Evolutionary conservation across 106 monocot genomes (phyloP).

Genomic region (Dendrobium huoshanense): DNA sequence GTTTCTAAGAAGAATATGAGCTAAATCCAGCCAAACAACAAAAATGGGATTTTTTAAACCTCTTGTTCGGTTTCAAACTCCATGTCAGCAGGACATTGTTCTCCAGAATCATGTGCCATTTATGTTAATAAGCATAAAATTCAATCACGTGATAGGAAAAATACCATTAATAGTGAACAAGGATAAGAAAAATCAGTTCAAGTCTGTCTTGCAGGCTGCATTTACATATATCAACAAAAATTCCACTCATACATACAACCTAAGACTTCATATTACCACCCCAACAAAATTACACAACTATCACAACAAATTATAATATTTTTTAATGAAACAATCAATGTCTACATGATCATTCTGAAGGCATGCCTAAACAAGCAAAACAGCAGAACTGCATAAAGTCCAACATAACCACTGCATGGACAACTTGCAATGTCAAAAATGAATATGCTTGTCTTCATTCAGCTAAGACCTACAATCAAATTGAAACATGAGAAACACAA

Average conservation of each 20-base stretch:
- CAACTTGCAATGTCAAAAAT: no score
- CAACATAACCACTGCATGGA: neutral
- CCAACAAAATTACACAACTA: neutral
- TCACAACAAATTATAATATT: neutral
- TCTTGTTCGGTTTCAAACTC: constrained; percentile 15
- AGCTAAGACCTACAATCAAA: no score
- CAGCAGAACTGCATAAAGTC: neutral
- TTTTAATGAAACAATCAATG: neutral
- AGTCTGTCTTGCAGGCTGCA: neutral
- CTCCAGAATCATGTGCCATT: neutral
- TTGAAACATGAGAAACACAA: no score
- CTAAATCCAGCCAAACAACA: no score
- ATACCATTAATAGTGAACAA: neutral
- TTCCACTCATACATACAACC: neutral
- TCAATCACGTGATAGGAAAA: neutral
- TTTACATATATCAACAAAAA: neutral
- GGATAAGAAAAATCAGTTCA: neutral
- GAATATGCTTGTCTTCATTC: no score
- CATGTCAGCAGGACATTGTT: constrained; percentile 8
- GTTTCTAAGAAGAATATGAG: no score
- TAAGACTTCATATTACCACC: neutral
- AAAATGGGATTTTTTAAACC: neutral
- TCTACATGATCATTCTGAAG: neutral
- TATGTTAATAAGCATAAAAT: neutral
- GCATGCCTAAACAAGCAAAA: neutral